Base-by-base conservation (phyloP, 2,329 filamentous ascomycete genomes). In the Claviceps humidiphila region DNA sequence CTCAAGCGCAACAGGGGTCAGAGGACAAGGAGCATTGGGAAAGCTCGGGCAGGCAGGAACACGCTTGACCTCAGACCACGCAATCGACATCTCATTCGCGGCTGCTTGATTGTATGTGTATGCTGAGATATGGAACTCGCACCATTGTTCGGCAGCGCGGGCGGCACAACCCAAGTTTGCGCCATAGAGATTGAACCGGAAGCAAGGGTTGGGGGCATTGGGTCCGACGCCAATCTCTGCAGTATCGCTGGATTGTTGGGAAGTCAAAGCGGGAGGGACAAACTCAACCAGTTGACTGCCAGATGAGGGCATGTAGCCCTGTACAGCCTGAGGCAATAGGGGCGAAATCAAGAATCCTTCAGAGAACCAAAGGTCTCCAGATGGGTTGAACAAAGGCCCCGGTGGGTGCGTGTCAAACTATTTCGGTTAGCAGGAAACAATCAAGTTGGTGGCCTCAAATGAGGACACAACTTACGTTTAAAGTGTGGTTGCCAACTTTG, bases 51-150 rank as follows among this genome's bases (percentile, higher is more conserved):
- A 71, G 4, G 67, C 66, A 37, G 68, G 68, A 37, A 71, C 60
- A 37, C 63, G 63, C 54, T 68, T 70, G 30, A 60, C 65, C 55
- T 70, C 67, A 2, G 67, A 68, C 69, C 67, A 71, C n/a, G 63
- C 61, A 46, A 67, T 64, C 5, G 70, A 66, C 53, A 66, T 59
- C 56, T 70, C 69, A 37, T 58, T 62, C 2, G 59, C 58, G 5
- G 60, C 57, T 11, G 57, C 59, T 17, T 62, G 58, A 45, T 69
- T 64, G 58, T 64, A 70, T 9, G 63, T 63, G 54, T 70, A 71
- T 7, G 68, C 69, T n/a, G 69, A 69, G 34, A 71, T 60, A 41
- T 68, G 67, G 54, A 71, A 71, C 49, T 71, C 66, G 41, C 69
- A 71, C 63, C 66, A 69, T 49, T 67, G 58, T 51, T 69, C 66